Evolutionary conservation across 2,329 filamentous ascomycete genomes (phyloP).

Genomic region (Botrytis deweyae): DNA sequence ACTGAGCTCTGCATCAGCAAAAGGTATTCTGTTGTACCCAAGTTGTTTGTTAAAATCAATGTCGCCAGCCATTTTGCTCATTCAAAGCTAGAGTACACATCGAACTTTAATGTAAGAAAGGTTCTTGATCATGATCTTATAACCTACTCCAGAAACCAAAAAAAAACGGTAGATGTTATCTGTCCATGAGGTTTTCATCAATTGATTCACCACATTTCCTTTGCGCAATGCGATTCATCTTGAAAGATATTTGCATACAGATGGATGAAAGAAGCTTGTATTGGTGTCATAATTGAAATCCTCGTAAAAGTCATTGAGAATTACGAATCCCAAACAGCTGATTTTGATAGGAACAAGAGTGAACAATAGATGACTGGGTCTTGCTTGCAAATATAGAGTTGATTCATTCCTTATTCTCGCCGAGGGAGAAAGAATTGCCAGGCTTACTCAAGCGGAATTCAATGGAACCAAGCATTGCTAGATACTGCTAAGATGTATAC

Average conservation of each 20-base stretch:
- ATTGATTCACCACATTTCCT: not conserved
- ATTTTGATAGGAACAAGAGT: not conserved
- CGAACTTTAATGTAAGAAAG: not conserved
- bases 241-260: not conserved
- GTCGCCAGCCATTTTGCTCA: not conserved
- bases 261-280: not conserved
- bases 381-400: not conserved
- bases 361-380: not conserved
- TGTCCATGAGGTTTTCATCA: not conserved
- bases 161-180: not conserved
- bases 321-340: not conserved
- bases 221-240: not conserved
- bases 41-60: not conserved
- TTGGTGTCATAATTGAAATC: not conserved
- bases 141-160: not conserved
- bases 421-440: not conserved
- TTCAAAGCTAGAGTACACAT: not conserved
- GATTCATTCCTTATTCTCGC: not conserved
- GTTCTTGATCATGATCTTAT: not conserved
- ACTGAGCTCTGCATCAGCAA: not conserved
- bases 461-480: not conserved
- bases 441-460: not conserved
- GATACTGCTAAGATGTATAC: not conserved
- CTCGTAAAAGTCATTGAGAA: not conserved
- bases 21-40: not conserved